A percentile compares a stretch with the other conserved stretches of the same genome.
Evolutionary conservation across 768 basidiomycete species (phyloP).

Genomic region (Auriscalpium vulgare): DNA sequence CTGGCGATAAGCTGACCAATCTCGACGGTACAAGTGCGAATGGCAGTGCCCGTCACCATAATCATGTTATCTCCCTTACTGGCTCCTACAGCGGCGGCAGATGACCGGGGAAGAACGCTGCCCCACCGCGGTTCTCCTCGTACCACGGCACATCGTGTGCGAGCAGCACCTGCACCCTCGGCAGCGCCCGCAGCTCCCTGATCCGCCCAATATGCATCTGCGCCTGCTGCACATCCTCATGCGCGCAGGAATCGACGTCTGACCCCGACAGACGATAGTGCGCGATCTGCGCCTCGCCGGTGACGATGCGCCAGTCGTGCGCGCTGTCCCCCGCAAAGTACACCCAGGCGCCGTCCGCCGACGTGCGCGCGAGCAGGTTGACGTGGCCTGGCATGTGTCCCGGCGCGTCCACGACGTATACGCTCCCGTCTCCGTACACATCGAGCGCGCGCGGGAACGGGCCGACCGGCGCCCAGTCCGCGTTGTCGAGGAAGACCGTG

Average conservation of each 20-base stretch:
- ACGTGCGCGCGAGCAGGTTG: conserved; percentile 14
- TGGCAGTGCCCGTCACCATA: no score
- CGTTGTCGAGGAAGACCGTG: background rate
- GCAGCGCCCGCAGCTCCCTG: background rate
- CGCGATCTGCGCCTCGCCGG: conserved; percentile 5
- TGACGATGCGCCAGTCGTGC: conserved; percentile 6
- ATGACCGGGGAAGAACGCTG: background rate
- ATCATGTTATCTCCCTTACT: no score
- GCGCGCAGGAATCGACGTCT: background rate
- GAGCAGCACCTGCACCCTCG: conserved; percentile 3
- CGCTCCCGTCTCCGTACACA: conserved; percentile 10
- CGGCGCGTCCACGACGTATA: conserved; percentile 15
- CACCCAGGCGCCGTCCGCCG: conserved; percentile 9
- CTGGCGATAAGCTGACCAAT: no score
- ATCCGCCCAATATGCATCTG: background rate
- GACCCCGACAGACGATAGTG: background rate
- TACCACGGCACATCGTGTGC: conserved; percentile 15
- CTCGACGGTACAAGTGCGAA: no score
- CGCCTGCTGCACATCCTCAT: background rate
- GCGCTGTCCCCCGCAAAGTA: conserved; percentile 11
- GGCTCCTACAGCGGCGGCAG: background rate
- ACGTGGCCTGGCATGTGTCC: conserved; percentile 15
- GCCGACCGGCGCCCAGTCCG: conserved; percentile 3
- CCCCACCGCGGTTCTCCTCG: background rate
- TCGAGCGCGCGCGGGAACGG: conserved; percentile 13